phyloP scores from a whole-genome alignment of 2,329 filamentous ascomycete genomes.

The Colletotrichum sojae region DNA sequence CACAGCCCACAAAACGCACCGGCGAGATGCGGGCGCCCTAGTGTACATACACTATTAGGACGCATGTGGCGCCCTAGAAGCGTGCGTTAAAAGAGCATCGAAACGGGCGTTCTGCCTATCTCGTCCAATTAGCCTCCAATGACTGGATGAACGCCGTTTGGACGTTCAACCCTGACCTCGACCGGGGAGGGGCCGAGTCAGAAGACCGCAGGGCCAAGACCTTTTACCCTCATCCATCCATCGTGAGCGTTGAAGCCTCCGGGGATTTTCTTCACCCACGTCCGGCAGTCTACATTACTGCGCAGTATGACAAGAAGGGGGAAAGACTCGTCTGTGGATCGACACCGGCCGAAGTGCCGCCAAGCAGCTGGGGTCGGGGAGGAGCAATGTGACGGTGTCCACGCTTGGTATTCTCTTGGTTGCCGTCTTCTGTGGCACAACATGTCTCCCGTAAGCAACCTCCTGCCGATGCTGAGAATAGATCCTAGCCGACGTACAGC shows the following conservation, averaged over 20 bases:
- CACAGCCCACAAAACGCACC: conserved; percentile 21
- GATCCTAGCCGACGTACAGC: conserved; percentile 11
- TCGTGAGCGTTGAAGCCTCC: conserved; percentile 2
- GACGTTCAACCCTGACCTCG: not conserved
- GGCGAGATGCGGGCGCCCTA: conserved; percentile 19
- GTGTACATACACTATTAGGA: too few species aligned
- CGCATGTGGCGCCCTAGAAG: not conserved
- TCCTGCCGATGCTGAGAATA: conserved; percentile 19
- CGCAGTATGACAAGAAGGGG: conserved; percentile 3
- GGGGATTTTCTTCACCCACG: conserved; percentile 19
- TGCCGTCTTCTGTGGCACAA: conserved; percentile 17
- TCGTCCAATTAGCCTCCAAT: not conserved
- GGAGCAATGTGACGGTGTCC: conserved; percentile 12
- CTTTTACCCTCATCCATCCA: not conserved
- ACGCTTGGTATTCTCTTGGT: conserved; percentile 27
- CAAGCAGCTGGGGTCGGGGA: conserved; percentile 17
- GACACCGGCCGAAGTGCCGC: conserved; percentile 9
- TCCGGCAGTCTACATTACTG: conserved; percentile 19
- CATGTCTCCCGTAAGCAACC: not conserved
- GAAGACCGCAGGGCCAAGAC: conserved; percentile 34
- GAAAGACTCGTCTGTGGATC: not conserved
- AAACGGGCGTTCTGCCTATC: conserved; percentile 6
- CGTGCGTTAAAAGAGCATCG: not conserved
- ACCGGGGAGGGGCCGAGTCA: conserved; percentile 27
- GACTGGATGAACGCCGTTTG: not conserved